Evolutionary conservation across 2,329 filamentous ascomycete genomes (phyloP).

Genomic region (Diaporthe sp.): DNA sequence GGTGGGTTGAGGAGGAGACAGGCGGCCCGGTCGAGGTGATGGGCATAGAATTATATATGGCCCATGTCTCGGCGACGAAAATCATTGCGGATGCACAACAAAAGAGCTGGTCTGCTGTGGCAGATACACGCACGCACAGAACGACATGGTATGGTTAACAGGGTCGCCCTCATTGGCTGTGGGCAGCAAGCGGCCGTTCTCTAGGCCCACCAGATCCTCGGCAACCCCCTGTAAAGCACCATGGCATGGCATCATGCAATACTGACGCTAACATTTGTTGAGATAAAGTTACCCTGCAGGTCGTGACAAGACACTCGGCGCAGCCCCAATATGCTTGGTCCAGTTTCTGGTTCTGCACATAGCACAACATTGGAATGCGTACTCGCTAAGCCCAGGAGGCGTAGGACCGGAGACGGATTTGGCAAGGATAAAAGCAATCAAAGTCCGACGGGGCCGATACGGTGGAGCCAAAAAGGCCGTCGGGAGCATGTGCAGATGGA

Average conservation of each 20-base stretch:
- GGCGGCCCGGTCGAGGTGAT: background rate
- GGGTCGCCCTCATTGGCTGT: conserved; percentile 28
- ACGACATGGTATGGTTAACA: conserved; percentile 10
- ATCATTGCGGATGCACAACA: background rate
- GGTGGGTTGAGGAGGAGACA: background rate
- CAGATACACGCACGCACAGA: conserved; percentile 10
- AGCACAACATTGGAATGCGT: background rate
- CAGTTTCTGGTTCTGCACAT: background rate
- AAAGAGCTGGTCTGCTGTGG: background rate
- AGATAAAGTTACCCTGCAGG: conserved; percentile 14
- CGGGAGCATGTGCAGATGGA: conserved; percentile 11
- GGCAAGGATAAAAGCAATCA: background rate
- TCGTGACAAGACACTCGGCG: background rate
- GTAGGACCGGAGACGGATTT: conserved; percentile 18
- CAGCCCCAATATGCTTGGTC: background rate
- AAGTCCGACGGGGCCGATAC: conserved; percentile 10
- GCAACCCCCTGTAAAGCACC: conserved; percentile 10
- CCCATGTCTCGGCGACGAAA: background rate
- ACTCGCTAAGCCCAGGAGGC: background rate
- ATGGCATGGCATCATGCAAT: conserved; percentile 28
- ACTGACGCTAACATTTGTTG: conserved; percentile 20
- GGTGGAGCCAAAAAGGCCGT: conserved; percentile 1
- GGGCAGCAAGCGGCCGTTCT: background rate
- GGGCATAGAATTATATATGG: conserved; percentile 16
- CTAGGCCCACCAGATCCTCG: conserved; percentile 32